Evolutionary conservation across 106 monocot species (phyloP), one percentile per base, ranked within the genome.

Genomic region (Platanthera zijinensis): DNA sequence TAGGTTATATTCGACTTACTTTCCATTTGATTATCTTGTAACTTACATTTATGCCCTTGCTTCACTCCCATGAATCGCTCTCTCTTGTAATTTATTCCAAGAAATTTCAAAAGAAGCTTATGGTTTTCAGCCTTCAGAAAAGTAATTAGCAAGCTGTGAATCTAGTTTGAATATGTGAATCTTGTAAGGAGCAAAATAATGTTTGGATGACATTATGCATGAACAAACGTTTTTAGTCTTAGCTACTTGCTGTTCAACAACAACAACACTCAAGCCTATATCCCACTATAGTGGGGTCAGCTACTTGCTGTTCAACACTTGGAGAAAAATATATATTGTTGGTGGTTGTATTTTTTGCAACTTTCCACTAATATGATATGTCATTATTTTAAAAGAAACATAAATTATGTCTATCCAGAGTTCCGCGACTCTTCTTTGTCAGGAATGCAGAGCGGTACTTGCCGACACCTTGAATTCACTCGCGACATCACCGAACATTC

Each of bases 1-100:
- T 64, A 89, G 94, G 97, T 97, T 51, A 18, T 82, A 17, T 8
- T 47, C n/a, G 7, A 11, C 77, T 74, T 74, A 15, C 77, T 57
- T 3, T 69, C 52, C 64, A 11, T 22, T 78, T 48, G 10, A 19
- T 66, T 66, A 30, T 32, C 66, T 66, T 32, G 11, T 66, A 39
- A 66, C 25, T 66, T 63, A 3, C 21, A 21, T 39, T 39, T 39
- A 39, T 39, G 39, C 39, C 39, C 19, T 21, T 15, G 10, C 13
- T 13, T 6, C 5, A 13, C 14, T 5, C 56, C 17, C 56, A 56
- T n/a, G 17, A 56, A 56, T 56, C 21, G 19, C 8, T 61, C 18
- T 8, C 11, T 59, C 21, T 61, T 61, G 19, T 21, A 19, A 7
- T 30, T 67, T 39, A 22, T 39, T 67, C 13, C 8, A 3, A 18